These are phyloP conservation scores for Naganishia vaughanmartiniae DNA, from an alignment of 768 basidiomycete genomes.

Conservation along the genomic window DNA sequence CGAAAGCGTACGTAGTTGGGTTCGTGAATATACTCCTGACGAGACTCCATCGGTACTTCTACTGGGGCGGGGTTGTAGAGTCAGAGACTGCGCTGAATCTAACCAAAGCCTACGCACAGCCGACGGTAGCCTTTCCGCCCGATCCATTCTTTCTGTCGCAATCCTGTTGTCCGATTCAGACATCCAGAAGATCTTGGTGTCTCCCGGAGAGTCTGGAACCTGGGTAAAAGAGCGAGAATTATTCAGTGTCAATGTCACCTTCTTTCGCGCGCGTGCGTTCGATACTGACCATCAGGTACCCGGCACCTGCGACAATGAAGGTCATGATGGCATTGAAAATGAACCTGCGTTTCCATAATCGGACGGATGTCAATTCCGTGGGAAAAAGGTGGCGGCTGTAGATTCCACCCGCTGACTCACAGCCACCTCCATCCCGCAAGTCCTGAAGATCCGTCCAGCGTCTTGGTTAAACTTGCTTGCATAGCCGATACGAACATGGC, in stretches of 20 bases:
- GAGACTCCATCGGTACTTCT: slow-evolving; percentile 28
- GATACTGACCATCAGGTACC: slow-evolving; percentile 28
- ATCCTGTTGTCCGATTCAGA: slow-evolving; percentile 33
- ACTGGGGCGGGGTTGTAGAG: neutral
- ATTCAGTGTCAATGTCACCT: neutral
- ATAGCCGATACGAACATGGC: slow-evolving; percentile 36
- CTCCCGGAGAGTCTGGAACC: slow-evolving; percentile 34
- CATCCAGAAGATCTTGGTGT: slow-evolving; percentile 37
- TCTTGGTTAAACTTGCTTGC: slow-evolving; percentile 37
- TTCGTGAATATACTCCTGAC: slow-evolving; percentile 27
- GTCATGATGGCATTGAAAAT: slow-evolving; percentile 35
- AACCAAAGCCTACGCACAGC: slow-evolving; percentile 20
- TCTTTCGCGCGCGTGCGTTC: neutral
- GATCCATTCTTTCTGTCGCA: slow-evolving; percentile 31
- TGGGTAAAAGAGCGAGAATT: neutral
- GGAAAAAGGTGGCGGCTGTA: neutral
- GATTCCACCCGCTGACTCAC: slow-evolving; percentile 28
- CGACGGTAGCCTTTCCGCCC: slow-evolving; percentile 33
- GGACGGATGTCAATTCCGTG: neutral
- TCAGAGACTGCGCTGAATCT: neutral
- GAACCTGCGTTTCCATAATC: slow-evolving; percentile 11
- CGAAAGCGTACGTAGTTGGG: slow-evolving; percentile 36
- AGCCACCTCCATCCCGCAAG: slow-evolving; percentile 37
- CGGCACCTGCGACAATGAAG: slow-evolving; percentile 34
- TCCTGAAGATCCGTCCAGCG: slow-evolving; percentile 33